A percentile compares a stretch with the other conserved stretches of the same genome.
Conservation (phyloP, 257 asterid species). For the Capsicum chinense region DNA sequence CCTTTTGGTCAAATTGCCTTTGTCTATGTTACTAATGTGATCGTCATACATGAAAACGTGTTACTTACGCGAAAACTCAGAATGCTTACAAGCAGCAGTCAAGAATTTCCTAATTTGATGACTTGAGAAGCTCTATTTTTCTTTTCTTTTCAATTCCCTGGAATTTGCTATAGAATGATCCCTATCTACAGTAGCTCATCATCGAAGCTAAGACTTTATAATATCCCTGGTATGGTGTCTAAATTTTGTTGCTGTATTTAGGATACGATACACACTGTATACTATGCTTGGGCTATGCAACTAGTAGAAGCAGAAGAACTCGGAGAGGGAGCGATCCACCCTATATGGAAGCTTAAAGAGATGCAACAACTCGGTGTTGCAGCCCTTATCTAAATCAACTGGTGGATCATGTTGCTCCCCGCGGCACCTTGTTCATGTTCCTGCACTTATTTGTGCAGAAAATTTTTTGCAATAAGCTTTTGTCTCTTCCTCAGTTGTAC, state of each 20-base stretch:
- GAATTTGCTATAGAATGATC: background rate
- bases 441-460: constrained; percentile 24
- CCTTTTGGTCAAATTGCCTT: background rate
- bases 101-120: background rate
- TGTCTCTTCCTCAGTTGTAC: background rate
- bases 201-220: background rate
- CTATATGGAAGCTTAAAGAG: constrained; percentile 93
- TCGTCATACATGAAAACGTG: background rate
- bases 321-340: constrained; percentile 67
- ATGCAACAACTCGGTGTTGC: constrained; percentile 87
- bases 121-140: background rate
- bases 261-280: constrained; percentile 94
- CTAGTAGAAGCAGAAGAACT: constrained; percentile 79
- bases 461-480: constrained; percentile 1
- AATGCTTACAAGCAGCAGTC: constrained; percentile 6
- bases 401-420: background rate
- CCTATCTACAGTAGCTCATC: background rate
- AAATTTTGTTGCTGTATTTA: constrained; percentile 33
- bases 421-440: background rate
- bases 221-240: background rate
- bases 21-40: background rate
- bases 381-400: constrained; percentile 67
- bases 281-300: constrained; percentile 98
- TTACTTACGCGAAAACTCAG: background rate
- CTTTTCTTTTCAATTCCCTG: no score